Evolutionary conservation across 257 asterid genomes (phyloP), one percentile per base, ranked within the genome.

Genomic region (Verbena officinalis): DNA sequence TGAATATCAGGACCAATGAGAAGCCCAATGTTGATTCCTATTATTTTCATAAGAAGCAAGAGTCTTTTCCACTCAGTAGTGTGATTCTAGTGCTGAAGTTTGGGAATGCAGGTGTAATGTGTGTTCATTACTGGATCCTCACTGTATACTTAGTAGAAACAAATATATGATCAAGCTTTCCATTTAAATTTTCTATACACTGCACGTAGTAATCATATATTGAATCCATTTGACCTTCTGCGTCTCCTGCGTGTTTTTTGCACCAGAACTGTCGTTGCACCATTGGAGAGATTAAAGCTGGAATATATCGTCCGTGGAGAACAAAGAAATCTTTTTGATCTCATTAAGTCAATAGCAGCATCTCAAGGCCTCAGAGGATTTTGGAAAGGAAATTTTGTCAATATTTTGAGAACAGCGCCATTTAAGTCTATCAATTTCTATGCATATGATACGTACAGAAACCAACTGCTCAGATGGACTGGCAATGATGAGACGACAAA

Each of bases 361-460:
- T 76, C 90, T 56, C 95, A 93, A 83, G 97, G 99, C 72, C 69
- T 88, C 57, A 81, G 68, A 72, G 97, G 96, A 68, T 87, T 93
- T 71, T 93, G 99, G 97, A 93, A 83, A 84, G 99, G 99, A 59
- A 90, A 93, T 82, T 88, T 87, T 58, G 95, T 90, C 77, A 93
- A 93, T 69, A 83, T 93, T 56, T 74, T 93, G 56, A 84, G 96
- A 53, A 90, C 99, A n/a, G 99, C 99, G 40, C 97, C 99, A 60
- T 93, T 93, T 77, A 93, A 93, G 78, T 81, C 99, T 64, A 86
- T 93, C 81, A 90, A 90, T 77, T 90, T 90, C 80, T 93, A 86
- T 69, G 85, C 99, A 15, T 93, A 90, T 65, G 99, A 93, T 67
- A 74, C 95, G 45, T 93, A 86, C 67, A 83, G 97, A 61, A 80